Percentiles rank a stretch among this genome's conserved stretches.
These are phyloP conservation scores for Fusarium tupiense DNA, from an alignment of 2,329 filamentous ascomycete genomes.

Conservation along the genomic window DNA sequence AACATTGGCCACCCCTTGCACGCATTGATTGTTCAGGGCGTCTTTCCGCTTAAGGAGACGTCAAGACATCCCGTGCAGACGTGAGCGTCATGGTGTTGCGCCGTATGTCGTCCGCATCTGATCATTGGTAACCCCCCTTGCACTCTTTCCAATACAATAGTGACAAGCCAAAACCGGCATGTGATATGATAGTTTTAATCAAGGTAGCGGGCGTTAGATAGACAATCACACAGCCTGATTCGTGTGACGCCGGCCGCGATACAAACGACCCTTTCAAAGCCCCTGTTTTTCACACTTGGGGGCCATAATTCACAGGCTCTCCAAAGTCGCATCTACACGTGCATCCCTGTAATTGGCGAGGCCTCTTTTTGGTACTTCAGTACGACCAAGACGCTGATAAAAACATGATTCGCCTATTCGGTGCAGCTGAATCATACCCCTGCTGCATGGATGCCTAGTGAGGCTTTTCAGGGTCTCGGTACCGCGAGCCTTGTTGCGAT, in stretches of 20 bases:
- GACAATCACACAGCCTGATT: background rate
- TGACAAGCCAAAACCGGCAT: background rate
- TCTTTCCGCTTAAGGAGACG: background rate
- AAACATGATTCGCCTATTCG: background rate
- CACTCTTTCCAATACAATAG: no score
- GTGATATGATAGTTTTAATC: background rate
- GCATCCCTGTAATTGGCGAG: background rate
- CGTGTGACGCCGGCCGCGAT: background rate
- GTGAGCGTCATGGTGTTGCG: background rate
- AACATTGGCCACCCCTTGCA: background rate
- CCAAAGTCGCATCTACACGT: background rate
- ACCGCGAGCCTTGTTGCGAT: background rate
- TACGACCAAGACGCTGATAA: background rate
- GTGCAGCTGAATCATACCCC: conserved; percentile 6
- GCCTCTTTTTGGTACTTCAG: conserved; percentile 13
- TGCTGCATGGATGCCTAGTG: conserved; percentile 2
- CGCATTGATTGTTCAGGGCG: rapidly evolving
- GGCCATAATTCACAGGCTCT: background rate
- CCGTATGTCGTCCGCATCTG: background rate
- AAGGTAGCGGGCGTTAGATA: no score
- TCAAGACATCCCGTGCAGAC: background rate
- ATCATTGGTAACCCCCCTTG: background rate
- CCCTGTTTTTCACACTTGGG: background rate
- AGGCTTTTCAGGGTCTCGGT: background rate
- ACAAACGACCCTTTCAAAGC: background rate